Evolutionary conservation across 208 protist species (phyloP).

Genomic region (Strigomonas galati): DNA sequence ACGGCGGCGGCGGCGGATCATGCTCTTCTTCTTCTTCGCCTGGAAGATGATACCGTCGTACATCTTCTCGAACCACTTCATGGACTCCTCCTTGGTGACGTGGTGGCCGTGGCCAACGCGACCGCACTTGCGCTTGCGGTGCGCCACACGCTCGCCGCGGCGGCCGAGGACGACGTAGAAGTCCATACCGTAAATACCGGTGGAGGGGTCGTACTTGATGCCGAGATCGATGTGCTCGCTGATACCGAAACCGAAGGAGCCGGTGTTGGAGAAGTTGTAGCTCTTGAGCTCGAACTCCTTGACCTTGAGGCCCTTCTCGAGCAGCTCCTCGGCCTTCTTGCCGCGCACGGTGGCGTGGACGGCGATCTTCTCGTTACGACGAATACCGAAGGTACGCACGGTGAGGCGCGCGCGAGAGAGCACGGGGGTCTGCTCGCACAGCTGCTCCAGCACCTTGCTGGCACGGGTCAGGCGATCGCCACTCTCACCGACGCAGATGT

Average conservation of each 20-base stretch:
- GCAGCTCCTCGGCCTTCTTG: conserved; percentile 98
- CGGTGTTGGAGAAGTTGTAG: conserved; percentile 96
- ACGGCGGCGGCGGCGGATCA: conserved; percentile 98
- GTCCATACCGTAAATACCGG: conserved; percentile 99
- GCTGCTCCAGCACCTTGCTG: conserved; percentile 98
- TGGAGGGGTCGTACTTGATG: conserved; percentile 99
- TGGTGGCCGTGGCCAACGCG: conserved; percentile 94
- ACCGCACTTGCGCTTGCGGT: conserved; percentile 79
- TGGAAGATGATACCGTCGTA: conserved; percentile 97
- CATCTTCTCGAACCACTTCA: conserved; percentile 99
- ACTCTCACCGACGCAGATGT: conserved; percentile 99
- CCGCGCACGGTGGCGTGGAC: conserved; percentile 99
- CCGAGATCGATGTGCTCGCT: conserved; percentile 99
- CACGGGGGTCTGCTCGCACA: conserved; percentile 98
- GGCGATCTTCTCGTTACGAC: conserved; percentile 99
- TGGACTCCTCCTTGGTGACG: conserved; percentile 97
- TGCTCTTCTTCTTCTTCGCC: conserved; percentile 95
- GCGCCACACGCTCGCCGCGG: conserved; percentile 95
- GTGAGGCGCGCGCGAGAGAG: conserved; percentile 98
- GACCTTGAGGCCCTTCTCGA: conserved; percentile 98
- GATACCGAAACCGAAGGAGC: conserved; percentile 99
- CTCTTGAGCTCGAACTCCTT: conserved; percentile 99
- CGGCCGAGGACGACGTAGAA: conserved; percentile 98
- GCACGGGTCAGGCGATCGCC: conserved; percentile 99
- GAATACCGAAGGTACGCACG: conserved; percentile 98